Evolutionary conservation across 306 rosid species (phyloP).

Genomic region (Cicer bijugum): DNA sequence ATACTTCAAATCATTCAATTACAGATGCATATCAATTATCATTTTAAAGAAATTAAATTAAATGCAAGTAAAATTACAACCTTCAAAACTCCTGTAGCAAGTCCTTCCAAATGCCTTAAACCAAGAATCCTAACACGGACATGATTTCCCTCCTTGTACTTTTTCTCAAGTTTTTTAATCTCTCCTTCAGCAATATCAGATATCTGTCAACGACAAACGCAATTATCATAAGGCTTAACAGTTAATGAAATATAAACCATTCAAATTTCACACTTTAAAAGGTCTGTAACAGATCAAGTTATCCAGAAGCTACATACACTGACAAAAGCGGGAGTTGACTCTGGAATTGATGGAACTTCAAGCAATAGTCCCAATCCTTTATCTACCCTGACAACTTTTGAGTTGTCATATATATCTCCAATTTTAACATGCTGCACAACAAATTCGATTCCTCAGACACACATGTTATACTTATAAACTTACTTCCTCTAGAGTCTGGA

Average conservation of each 20-base stretch:
- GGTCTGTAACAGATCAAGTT: constrained; percentile 28
- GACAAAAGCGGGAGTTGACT: constrained; percentile 78
- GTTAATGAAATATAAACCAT: constrained; percentile 1
- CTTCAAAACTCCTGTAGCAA: constrained; percentile 90
- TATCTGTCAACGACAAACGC: constrained; percentile 55
- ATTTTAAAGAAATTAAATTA: constrained; percentile 17
- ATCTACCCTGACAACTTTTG: constrained; percentile 90
- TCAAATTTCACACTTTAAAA: constrained; percentile 32
- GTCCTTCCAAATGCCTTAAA: constrained; percentile 88
- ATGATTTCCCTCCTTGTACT: constrained; percentile 76
- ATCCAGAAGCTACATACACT: constrained; percentile 61
- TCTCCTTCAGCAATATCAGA: constrained; percentile 82
- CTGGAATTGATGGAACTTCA: constrained; percentile 72
- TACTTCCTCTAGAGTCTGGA: too few species aligned
- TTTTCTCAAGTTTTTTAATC: constrained; percentile 80
- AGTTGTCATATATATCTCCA: constrained; percentile 80
- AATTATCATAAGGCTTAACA: constrained; percentile 20
- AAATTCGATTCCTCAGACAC: constrained; percentile 38
- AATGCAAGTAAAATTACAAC: constrained; percentile 46
- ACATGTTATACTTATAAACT: constrained; percentile 29
- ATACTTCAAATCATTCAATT: constrained; percentile 7
- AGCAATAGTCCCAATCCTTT: constrained; percentile 80
- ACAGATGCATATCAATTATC: neutral
- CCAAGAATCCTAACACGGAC: constrained; percentile 89
- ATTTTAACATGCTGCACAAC: constrained; percentile 68